These are phyloP conservation scores for Cinchona pubescens DNA, from an alignment of 257 asterid species.

Conservation along the genomic window DNA sequence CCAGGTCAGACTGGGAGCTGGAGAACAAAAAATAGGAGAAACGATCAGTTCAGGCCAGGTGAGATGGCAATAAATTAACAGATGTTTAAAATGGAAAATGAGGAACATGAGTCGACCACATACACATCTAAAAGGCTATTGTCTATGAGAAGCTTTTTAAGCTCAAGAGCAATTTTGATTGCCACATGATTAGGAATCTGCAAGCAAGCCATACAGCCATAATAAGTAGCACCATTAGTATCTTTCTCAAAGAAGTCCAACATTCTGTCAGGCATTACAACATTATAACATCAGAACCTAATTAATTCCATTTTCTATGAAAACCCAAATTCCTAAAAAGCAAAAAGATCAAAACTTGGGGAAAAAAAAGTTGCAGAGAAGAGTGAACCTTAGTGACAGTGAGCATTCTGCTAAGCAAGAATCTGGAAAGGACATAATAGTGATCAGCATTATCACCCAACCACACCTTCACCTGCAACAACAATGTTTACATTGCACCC, in stretches of 20 bases:
- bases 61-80: background rate
- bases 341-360: background rate
- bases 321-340: background rate
- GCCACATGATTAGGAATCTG: conserved; percentile 99
- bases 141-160: conserved; percentile 91
- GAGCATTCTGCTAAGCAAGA: conserved; percentile 94
- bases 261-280: background rate
- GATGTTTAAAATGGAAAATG: conserved; percentile 13
- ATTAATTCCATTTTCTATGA: background rate
- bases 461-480: conserved; percentile 90
- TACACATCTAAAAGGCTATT: conserved; percentile 98
- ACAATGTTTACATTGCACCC: background rate
- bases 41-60: conserved; percentile 7
- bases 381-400: conserved; percentile 83
- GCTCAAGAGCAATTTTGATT: conserved; percentile 90
- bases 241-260: background rate
- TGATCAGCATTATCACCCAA: conserved; percentile 98
- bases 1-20: conserved; percentile 96
- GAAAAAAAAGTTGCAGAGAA: background rate
- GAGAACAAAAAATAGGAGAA: conserved; percentile 32
- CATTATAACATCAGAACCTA: background rate
- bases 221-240: background rate
- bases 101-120: conserved; percentile 27
- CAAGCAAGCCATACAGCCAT: conserved; percentile 22
- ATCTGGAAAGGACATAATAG: conserved; percentile 93